A percentile compares a stretch with the other conserved stretches of the same genome.
Conservation (phyloP, 208 protist genomes). For the Vickermania spadyakhi region DNA sequence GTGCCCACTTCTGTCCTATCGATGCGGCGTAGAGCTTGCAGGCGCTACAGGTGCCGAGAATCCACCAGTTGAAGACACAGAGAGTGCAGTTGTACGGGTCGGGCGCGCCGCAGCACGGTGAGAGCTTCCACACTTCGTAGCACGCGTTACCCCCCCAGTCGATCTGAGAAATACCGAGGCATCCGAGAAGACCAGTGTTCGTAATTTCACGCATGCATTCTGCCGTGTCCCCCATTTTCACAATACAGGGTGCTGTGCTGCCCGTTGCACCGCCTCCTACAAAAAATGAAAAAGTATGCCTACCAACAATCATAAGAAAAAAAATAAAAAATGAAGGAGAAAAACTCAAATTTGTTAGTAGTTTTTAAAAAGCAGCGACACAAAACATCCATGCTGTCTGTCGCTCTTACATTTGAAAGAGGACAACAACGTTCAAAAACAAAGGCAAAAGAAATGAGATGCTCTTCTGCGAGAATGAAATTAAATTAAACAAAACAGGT, state of each 20-base stretch:
- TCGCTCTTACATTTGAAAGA: too few relatives aligned
- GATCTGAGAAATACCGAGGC: conserved; percentile 38
- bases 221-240: too few relatives aligned
- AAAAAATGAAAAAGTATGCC: conserved; percentile 2
- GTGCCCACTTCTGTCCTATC: conserved; percentile 33
- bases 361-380: conserved; percentile 1
- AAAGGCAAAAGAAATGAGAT: too few relatives aligned
- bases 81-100: conserved; percentile 22
- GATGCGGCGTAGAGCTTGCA: conserved; percentile 46
- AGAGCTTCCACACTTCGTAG: conserved; percentile 55
- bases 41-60: conserved; percentile 25
- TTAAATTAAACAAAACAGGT: too few relatives aligned
- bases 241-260: too few relatives aligned
- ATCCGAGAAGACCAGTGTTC: neutral
- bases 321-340: conserved; percentile 11
- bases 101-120: conserved; percentile 46
- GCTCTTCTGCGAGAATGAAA: too few relatives aligned
- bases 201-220: neutral
- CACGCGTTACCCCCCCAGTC: conserved; percentile 40
- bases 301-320: conserved; percentile 2
- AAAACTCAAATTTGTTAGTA: conserved; percentile 2
- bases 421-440: too few relatives aligned
- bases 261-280: too few relatives aligned
- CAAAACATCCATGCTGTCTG: too few relatives aligned
- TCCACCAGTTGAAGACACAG: conserved; percentile 41